Evolutionary conservation across 2,329 filamentous ascomycete species (phyloP).

Genomic region (Sclerotinia subarctica): DNA sequence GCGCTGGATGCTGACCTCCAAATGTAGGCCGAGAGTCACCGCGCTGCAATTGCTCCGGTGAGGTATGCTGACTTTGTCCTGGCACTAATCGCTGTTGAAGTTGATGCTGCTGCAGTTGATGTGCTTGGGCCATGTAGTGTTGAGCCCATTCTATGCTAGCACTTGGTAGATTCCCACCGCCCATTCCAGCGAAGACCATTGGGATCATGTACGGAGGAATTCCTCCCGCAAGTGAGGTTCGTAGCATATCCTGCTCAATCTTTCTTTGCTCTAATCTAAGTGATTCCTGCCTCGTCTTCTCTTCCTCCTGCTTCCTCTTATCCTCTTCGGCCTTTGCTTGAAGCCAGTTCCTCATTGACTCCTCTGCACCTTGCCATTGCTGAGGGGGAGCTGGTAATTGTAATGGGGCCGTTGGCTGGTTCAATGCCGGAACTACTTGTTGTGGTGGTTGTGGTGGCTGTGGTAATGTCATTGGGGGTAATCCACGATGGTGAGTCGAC

Average conservation of each 20-base stretch:
- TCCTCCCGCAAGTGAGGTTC: constrained; percentile 64
- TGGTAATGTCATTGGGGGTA: constrained; percentile 63
- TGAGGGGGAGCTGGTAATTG: constrained; percentile 62
- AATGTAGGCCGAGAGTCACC: constrained; percentile 48
- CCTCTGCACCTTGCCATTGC: constrained; percentile 65
- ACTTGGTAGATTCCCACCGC: constrained; percentile 58
- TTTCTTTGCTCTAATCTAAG: constrained; percentile 68
- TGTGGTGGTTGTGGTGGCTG: constrained; percentile 35
- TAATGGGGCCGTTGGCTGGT: constrained; percentile 43
- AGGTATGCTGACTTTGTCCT: constrained; percentile 45
- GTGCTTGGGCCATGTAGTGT: constrained; percentile 56
- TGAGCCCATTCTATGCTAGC: constrained; percentile 65
- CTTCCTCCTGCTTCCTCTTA: constrained; percentile 69
- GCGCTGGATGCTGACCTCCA: constrained; percentile 29
- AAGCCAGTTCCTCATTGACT: constrained; percentile 70
- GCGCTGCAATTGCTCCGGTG: constrained; percentile 54
- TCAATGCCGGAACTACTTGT: constrained; percentile 30
- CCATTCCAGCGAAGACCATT: constrained; percentile 70
- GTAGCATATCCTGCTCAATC: constrained; percentile 69
- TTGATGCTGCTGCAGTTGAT: constrained; percentile 46
- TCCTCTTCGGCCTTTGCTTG: constrained; percentile 71
- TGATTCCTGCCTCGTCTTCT: constrained; percentile 60
- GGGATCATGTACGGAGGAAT: constrained; percentile 73
- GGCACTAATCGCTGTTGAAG: constrained; percentile 44
- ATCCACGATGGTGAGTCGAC: constrained; percentile 68